Percentiles rank a stretch among this genome's conserved stretches.
phyloP scores from a whole-genome alignment of 768 basidiomycete genomes.

The Boletus tomentosulus region DNA sequence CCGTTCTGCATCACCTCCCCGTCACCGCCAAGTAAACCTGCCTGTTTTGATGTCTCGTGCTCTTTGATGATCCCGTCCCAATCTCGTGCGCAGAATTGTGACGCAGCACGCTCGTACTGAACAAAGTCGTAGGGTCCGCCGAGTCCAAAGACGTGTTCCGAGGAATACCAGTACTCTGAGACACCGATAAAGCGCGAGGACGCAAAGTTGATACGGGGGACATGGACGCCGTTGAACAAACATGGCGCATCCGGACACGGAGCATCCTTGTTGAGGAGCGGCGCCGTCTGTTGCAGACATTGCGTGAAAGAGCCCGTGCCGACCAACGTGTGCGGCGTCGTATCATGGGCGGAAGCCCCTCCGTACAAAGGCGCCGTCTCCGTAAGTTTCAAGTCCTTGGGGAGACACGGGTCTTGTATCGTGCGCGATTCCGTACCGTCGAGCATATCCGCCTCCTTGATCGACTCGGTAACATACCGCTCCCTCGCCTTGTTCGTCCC shows the following conservation, averaged over 20 bases:
- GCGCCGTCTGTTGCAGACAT: conserved; percentile 68
- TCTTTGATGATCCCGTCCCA: conserved; percentile 75
- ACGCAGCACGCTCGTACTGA: conserved; percentile 91
- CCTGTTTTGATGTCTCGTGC: conserved; percentile 52
- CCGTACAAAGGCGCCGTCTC: conserved; percentile 50
- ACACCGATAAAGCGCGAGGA: conserved; percentile 95
- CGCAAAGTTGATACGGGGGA: conserved; percentile 91
- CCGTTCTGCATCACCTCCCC: conserved; percentile 62
- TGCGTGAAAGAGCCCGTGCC: conserved; percentile 91
- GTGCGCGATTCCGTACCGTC: conserved; percentile 27
- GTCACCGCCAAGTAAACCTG: conserved; percentile 51
- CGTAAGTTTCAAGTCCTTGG: conserved; percentile 60
- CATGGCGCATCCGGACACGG: conserved; percentile 85
- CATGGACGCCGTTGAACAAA: conserved; percentile 91
- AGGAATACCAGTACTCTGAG: conserved; percentile 99
- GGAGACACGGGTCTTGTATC: conserved; percentile 88
- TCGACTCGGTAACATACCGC: conserved; percentile 73
- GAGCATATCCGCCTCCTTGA: conserved; percentile 44
- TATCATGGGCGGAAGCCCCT: conserved; percentile 32
- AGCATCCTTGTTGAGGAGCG: conserved; percentile 78
- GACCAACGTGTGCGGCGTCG: conserved; percentile 55
- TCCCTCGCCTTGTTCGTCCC: conserved; percentile 97
- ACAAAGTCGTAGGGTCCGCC: conserved; percentile 96
- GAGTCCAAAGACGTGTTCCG: conserved; percentile 92
- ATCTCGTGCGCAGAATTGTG: conserved; percentile 72